phyloP scores from a whole-genome alignment of 805 yeast genomes.

The Maudiozyma barnettii region DNA sequence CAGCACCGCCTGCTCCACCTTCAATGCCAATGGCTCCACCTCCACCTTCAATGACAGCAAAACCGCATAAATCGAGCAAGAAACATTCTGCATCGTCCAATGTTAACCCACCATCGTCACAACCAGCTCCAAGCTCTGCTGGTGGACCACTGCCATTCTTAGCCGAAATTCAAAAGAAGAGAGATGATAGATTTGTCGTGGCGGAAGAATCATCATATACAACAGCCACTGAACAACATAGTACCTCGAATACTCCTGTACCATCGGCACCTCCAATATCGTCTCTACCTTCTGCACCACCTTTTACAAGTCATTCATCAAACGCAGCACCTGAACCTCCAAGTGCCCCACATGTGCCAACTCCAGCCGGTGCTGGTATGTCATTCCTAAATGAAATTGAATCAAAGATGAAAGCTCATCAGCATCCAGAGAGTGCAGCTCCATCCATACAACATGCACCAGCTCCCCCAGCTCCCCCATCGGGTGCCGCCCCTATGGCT shows the following conservation, averaged over 20 bases:
- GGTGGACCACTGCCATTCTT: slow-evolving; percentile 41
- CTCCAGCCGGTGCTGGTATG: slow-evolving; percentile 9
- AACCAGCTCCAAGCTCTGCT: slow-evolving; percentile 19
- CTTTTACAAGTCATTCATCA: background rate
- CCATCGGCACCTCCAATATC: slow-evolving; percentile 10
- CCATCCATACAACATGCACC: slow-evolving; percentile 21
- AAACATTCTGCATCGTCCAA: background rate
- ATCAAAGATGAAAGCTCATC: slow-evolving; percentile 16
- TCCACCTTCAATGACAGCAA: slow-evolving; percentile 20
- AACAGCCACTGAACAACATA: slow-evolving; percentile 17
- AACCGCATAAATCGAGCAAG: background rate
- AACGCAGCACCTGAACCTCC: slow-evolving; percentile 7
- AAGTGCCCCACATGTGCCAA: slow-evolving; percentile 1
- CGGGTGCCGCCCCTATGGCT: slow-evolving; percentile 14
- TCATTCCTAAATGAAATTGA: slow-evolving; percentile 27
- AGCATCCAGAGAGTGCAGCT: slow-evolving; percentile 8
- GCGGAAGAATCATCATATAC: slow-evolving; percentile 28
- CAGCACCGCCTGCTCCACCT: slow-evolving; percentile 15
- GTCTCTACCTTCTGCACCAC: background rate
- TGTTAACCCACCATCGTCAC: slow-evolving; percentile 9
- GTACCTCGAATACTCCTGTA: slow-evolving; percentile 10
- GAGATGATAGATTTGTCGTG: slow-evolving; percentile 40
- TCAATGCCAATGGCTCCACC: slow-evolving; percentile 14
- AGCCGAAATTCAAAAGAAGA: slow-evolving; percentile 40
- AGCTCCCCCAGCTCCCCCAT: slow-evolving; percentile 14